Evolutionary conservation across 305 asterid species (phyloP), one percentile per base, ranked within the genome.

Genomic region (Fraxinus albicans): DNA sequence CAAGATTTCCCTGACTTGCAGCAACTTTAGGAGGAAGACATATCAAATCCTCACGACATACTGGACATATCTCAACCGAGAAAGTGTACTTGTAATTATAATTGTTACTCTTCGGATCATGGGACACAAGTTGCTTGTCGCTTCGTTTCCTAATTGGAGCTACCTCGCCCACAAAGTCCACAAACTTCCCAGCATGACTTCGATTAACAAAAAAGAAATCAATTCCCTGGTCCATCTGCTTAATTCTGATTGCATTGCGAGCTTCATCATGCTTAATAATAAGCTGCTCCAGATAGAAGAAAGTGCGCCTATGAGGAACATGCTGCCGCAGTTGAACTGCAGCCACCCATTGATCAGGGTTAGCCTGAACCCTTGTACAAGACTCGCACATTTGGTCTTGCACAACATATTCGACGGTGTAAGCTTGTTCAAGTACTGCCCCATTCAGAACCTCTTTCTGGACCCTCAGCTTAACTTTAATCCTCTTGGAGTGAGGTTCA

Each of bases 301-400:
- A 94, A 2, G 95, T 91, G 21, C 95, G 88, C 65, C 95, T 87
- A 84, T 94, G 98, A 84, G 95, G 75, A 82, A 92, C 98, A 79
- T 93, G 92, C 77, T 94, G 95, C 65, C 97, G 76, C 15, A 93
- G 87, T 69, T 94, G 97, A 80, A 94, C 98, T 4, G 95, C 90
- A 72, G 98, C 98, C n/a, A 93, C 92, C 97, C 96, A 93, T 69
- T 91, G 97, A 84, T 93, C 97, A 8, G 97, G 96, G 77, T 93
- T 91, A 12, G 97, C 97, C 34, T 87, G 90, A 79, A 92, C 88
- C 87, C 90, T 83, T 0, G 93, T 83, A 85, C 97, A 93, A 85
- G 94, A 78, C 74, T 89, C 97, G 80, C 97, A 93, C 92, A 90
- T 84, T 72, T 90, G 95, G 77, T 93, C 97, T 80, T 90, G 92